Percentiles rank a stretch among this genome's conserved stretches.
Conservation (phyloP, 2,329 filamentous ascomycete species). For the Polytolypa hystricis region DNA sequence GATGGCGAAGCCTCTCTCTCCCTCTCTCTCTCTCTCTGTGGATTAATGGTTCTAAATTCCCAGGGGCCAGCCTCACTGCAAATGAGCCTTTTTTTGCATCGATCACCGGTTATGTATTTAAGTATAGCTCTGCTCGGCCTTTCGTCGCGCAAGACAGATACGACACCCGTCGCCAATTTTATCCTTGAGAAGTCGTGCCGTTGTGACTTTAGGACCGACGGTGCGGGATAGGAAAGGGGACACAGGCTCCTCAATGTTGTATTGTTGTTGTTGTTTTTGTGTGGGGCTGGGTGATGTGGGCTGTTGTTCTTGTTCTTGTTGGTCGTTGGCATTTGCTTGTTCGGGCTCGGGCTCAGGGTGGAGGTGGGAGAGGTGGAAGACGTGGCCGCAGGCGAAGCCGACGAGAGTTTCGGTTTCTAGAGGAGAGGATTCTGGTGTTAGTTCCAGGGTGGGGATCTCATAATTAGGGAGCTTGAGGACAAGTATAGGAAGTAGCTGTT, state of each 20-base stretch:
- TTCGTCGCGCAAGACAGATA: constrained; percentile 27
- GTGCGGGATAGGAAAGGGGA: constrained; percentile 35
- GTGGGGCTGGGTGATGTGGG: constrained; percentile 13
- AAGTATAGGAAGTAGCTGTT: no score
- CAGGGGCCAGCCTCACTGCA: no score
- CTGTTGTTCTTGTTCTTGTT: constrained; percentile 15
- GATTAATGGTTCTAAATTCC: no score
- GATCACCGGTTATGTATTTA: no score
- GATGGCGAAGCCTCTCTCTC: no score
- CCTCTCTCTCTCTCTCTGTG: no score
- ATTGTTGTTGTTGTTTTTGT: constrained; percentile 18
- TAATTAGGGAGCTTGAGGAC: not conserved
- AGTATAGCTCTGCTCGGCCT: no score
- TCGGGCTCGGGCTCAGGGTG: constrained; percentile 28
- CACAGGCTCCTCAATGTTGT: constrained; percentile 3
- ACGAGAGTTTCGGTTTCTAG: constrained; percentile 47
- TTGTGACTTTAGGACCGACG: constrained; percentile 77
- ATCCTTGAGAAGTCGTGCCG: constrained; percentile 66
- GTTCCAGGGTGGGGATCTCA: not conserved
- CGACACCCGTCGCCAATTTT: constrained; percentile 41
- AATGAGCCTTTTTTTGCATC: no score
- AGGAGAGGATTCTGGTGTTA: no score
- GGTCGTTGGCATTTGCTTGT: constrained; percentile 10
- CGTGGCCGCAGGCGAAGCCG: constrained; percentile 58
- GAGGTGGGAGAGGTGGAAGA: constrained; percentile 54